Evolutionary conservation across 352 stramenopile genomes (phyloP).

Genomic region (Pythium periplocum): DNA sequence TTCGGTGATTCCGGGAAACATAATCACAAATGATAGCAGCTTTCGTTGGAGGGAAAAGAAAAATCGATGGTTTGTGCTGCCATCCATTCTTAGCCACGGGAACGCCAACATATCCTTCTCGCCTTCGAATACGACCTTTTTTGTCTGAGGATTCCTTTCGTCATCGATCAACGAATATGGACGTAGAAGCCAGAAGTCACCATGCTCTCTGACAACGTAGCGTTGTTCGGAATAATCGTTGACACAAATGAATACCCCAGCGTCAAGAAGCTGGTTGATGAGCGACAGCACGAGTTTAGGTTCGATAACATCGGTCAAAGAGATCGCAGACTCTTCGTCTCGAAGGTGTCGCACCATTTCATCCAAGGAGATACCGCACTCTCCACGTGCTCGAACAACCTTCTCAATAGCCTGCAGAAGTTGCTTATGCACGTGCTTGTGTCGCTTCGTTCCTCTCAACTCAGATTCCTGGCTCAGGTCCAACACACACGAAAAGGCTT

Average conservation of each 20-base stretch:
- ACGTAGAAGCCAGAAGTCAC: constrained; percentile 62
- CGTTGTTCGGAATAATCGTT: constrained; percentile 70
- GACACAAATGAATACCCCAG: constrained; percentile 47
- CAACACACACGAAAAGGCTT: constrained; percentile 48
- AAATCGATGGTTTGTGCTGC: constrained; percentile 67
- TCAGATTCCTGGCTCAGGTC: constrained; percentile 8
- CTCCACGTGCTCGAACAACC: constrained; percentile 7
- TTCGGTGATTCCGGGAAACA: constrained; percentile 56
- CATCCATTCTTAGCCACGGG: constrained; percentile 82
- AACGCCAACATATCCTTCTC: constrained; percentile 75
- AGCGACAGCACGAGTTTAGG: constrained; percentile 11
- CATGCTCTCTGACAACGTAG: constrained; percentile 57
- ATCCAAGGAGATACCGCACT: constrained; percentile 11
- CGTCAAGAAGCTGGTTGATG: constrained; percentile 46
- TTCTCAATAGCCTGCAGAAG: constrained; percentile 4
- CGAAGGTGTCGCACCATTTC: constrained; percentile 1
- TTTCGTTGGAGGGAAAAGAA: constrained; percentile 76
- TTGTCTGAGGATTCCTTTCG: constrained; percentile 6
- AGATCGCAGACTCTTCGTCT: neutral
- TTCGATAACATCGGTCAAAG: neutral
- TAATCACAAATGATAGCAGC: constrained; percentile 47
- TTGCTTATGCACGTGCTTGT: neutral
- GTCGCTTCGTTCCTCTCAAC: constrained; percentile 7
- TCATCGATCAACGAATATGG: constrained; percentile 48
- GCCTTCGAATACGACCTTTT: constrained; percentile 57